Evolutionary conservation across 2,329 filamentous ascomycete species (phyloP).

Genomic region (Fusarium nanum): DNA sequence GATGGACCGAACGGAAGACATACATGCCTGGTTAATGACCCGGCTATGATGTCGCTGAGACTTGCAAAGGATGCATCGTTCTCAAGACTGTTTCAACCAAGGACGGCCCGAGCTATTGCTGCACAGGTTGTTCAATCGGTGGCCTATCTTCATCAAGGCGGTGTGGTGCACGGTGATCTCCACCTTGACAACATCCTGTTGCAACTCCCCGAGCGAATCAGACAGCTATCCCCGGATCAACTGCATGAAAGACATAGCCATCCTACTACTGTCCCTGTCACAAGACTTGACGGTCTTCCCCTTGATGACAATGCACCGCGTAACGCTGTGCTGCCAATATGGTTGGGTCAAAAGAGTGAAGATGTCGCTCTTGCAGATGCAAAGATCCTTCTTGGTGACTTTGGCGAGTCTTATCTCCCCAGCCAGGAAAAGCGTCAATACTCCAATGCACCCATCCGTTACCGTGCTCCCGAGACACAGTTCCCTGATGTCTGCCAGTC

Average conservation of each 20-base stretch:
- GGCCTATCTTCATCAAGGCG: constrained; percentile 37
- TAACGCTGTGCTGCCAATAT: constrained; percentile 37
- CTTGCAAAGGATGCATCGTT: constrained; percentile 39
- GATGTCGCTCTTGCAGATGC: constrained; percentile 32
- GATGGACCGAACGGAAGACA: constrained; percentile 41
- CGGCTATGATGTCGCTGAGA: constrained; percentile 41
- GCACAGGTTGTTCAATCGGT: constrained; percentile 37
- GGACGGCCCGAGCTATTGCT: constrained; percentile 38
- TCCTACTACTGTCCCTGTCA: constrained; percentile 34
- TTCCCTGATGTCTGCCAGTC: constrained; percentile 36
- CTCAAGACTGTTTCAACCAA: constrained; percentile 31
- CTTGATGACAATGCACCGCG: constrained; percentile 33
- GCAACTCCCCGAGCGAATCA: constrained; percentile 36
- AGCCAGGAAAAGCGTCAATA: constrained; percentile 28
- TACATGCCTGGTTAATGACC: constrained; percentile 40
- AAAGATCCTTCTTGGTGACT: constrained; percentile 37
- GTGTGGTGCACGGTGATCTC: constrained; percentile 41
- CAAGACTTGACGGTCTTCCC: constrained; percentile 37
- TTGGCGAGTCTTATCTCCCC: constrained; percentile 39
- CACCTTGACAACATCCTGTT: constrained; percentile 40
- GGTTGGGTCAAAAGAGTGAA: constrained; percentile 38
- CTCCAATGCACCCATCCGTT: constrained; percentile 37
- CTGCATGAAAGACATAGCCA: constrained; percentile 30
- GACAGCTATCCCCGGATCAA: constrained; percentile 24
- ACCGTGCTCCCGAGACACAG: constrained; percentile 36